These are phyloP conservation scores for Suillus cothurnatus DNA, from an alignment of 768 basidiomycete genomes.

Conservation along the genomic window DNA sequence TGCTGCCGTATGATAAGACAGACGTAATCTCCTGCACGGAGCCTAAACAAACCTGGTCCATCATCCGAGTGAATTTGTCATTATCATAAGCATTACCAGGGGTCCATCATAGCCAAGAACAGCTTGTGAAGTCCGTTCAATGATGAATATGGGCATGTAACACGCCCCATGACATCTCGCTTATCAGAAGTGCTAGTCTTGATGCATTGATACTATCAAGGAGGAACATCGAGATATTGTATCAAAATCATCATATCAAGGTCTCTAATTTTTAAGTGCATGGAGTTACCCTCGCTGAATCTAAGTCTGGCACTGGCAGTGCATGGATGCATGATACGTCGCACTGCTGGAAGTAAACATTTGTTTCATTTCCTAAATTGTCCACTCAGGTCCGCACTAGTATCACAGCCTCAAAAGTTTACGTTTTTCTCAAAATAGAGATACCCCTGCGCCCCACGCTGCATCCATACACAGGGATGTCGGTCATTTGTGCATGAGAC, in stretches of 20 bases:
- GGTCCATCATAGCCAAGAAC: background rate
- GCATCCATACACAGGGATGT: background rate
- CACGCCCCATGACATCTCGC: background rate
- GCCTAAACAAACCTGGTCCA: no score
- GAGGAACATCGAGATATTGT: no score
- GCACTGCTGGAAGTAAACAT: background rate
- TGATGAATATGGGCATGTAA: background rate
- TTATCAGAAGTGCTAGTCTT: background rate
- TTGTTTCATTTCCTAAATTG: background rate
- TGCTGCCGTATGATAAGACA: no score
- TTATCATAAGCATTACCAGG: background rate
- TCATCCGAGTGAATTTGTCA: background rate
- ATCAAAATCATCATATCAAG: no score
- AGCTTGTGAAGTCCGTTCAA: background rate
- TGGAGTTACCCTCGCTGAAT: no score
- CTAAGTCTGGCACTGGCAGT: no score
- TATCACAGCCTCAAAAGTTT: background rate
- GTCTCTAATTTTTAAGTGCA: no score
- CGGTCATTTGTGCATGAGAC: background rate
- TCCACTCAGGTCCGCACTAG: background rate
- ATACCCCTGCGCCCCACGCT: background rate
- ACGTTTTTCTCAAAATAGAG: background rate
- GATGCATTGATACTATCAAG: no score
- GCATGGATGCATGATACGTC: background rate
- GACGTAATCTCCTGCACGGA: no score